Evolutionary conservation across 495 filamentous ascomycete genomes (phyloP).

Genomic region (Hyaloscypha hepaticicola): DNA sequence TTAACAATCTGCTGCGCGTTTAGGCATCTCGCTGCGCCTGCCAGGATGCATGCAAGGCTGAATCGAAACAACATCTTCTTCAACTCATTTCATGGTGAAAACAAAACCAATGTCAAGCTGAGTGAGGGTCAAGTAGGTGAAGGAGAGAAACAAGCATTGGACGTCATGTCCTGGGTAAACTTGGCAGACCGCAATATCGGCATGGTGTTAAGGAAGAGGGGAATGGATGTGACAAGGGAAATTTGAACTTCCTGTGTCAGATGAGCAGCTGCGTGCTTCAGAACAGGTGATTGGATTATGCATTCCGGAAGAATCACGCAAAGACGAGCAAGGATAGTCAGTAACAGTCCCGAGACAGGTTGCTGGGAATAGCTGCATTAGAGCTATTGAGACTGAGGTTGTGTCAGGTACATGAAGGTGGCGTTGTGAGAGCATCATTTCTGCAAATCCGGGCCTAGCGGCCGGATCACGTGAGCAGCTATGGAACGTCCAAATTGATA

Average conservation of each 20-base stretch:
- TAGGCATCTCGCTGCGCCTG: slow-evolving; percentile 22
- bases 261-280: slow-evolving; percentile 6
- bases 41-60: slow-evolving; percentile 15
- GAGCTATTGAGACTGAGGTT: background rate
- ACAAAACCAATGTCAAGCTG: too few species aligned
- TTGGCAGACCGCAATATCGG: slow-evolving; percentile 19
- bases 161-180: slow-evolving; percentile 20
- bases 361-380: background rate
- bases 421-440: background rate
- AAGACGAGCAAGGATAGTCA: background rate
- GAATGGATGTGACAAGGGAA: slow-evolving; percentile 7
- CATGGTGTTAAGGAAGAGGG: slow-evolving; percentile 11
- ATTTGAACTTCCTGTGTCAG: slow-evolving; percentile 21
- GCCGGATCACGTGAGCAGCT: background rate
- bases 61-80: slow-evolving; percentile 20
- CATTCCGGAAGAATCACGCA: background rate
- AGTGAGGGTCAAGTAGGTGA: background rate
- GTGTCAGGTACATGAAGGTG: background rate
- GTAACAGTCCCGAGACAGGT: background rate
- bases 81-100: slow-evolving; percentile 3
- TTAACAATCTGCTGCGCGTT: slow-evolving; percentile 43
- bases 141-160: slow-evolving; percentile 11
- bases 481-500: background rate
- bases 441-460: background rate
- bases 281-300: slow-evolving; percentile 8